Percentiles rank a stretch among this genome's conserved stretches.
Evolutionary conservation across 371 early-diverging fungal species (phyloP).

Genomic region (Mucor plumbeus): DNA sequence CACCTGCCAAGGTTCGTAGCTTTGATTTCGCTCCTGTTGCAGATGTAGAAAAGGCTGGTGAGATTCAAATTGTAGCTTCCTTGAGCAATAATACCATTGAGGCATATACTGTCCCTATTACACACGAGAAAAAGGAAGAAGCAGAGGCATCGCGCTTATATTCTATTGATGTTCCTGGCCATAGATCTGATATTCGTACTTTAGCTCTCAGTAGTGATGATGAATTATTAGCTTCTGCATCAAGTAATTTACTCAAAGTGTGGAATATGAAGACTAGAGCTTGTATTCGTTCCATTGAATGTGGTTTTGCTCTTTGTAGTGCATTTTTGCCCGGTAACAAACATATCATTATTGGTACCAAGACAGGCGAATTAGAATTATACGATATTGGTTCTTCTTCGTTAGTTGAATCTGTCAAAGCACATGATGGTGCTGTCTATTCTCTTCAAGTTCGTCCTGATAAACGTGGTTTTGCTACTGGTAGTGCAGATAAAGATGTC

Average conservation of each 20-base stretch:
- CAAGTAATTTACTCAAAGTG: conserved; percentile 78
- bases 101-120: conserved; percentile 63
- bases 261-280: conserved; percentile 86
- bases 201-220: conserved; percentile 88
- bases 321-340: conserved; percentile 93
- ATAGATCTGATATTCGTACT: conserved; percentile 89
- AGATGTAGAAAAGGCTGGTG: conserved; percentile 60
- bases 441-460: conserved; percentile 89
- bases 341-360: conserved; percentile 89
- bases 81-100: conserved; percentile 80
- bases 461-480: conserved; percentile 87
- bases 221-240: conserved; percentile 83
- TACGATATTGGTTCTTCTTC: conserved; percentile 86
- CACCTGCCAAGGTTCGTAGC: conserved; percentile 74
- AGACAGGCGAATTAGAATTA: conserved; percentile 85
- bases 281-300: conserved; percentile 88
- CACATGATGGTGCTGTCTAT: conserved; percentile 90
- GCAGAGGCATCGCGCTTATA: conserved; percentile 60
- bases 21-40: conserved; percentile 73
- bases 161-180: conserved; percentile 85
- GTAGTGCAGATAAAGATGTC: conserved; percentile 93
- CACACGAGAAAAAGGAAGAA: conserved; percentile 55
- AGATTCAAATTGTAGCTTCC: conserved; percentile 60
- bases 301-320: conserved; percentile 85
- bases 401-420: conserved; percentile 82